These are phyloP conservation scores for Lasiodiplodia sp. DNA, from an alignment of 2,329 filamentous ascomycete genomes.

Conservation along the genomic window DNA sequence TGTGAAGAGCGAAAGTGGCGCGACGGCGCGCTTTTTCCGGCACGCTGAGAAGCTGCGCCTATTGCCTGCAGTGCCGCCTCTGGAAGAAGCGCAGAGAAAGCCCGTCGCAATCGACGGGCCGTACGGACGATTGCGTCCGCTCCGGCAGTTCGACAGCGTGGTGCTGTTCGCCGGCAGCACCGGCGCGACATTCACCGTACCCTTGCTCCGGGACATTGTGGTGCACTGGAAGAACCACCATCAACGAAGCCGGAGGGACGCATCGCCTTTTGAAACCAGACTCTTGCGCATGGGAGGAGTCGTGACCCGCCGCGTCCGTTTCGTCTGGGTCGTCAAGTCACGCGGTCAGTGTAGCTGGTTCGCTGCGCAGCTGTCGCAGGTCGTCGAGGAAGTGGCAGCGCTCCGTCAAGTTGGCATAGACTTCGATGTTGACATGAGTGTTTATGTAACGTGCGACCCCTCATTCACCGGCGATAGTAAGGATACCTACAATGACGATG, in stretches of 20 bases:
- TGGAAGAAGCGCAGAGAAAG: constrained; percentile 34
- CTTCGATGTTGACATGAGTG: constrained; percentile 58
- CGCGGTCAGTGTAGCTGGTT: constrained; percentile 62
- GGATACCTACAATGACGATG: constrained; percentile 35
- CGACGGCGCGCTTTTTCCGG: constrained; percentile 59
- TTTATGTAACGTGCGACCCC: constrained; percentile 64
- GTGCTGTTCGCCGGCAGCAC: constrained; percentile 67
- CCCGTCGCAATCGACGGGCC: constrained; percentile 62
- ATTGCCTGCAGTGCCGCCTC: constrained; percentile 33
- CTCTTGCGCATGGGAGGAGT: constrained; percentile 35
- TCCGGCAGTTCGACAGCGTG: constrained; percentile 68
- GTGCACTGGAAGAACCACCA: constrained; percentile 50
- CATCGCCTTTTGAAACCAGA: not conserved
- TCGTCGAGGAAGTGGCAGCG: constrained; percentile 52
- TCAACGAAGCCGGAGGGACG: not conserved
- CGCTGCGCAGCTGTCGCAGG: constrained; percentile 55
- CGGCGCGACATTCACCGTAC: constrained; percentile 65
- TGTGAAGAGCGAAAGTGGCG: constrained; percentile 62
- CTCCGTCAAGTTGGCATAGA: constrained; percentile 47
- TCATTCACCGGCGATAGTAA: constrained; percentile 53
- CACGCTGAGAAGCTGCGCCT: constrained; percentile 54
- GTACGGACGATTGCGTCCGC: constrained; percentile 59
- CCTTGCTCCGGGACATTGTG: constrained; percentile 64
- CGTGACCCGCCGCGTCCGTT: constrained; percentile 59
- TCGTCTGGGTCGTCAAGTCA: constrained; percentile 67